Evolutionary conservation across 1,284 basidiomycete species (phyloP).

Genomic region (Leccinum griseonigrum): DNA sequence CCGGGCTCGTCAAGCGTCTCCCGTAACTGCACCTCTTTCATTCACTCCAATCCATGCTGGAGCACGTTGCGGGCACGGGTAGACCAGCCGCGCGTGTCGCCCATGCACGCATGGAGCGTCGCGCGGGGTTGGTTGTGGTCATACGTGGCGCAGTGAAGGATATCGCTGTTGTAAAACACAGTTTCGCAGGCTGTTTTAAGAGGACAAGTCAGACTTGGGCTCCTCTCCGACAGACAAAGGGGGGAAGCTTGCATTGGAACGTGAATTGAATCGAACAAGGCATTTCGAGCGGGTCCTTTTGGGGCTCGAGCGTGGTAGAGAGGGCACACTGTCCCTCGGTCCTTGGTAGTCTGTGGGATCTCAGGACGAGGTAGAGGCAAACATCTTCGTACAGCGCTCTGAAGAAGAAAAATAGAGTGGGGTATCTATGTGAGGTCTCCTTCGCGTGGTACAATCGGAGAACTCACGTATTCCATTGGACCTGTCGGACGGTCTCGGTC

Average conservation of each 20-base stretch:
- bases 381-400: slow-evolving; percentile 74
- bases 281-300: slow-evolving; percentile 62
- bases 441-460: not conserved
- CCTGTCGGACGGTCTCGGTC: not conserved
- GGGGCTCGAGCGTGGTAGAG: slow-evolving; percentile 55
- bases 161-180: slow-evolving; percentile 82
- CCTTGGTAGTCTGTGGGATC: slow-evolving; percentile 61
- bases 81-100: slow-evolving; percentile 60
- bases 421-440: not conserved
- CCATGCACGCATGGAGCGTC: slow-evolving; percentile 76
- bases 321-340: slow-evolving; percentile 58
- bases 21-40: slow-evolving; percentile 58
- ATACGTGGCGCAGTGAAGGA: slow-evolving; percentile 75
- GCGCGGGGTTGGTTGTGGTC: slow-evolving; percentile 51
- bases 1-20: slow-evolving; percentile 46
- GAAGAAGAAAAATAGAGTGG: not conserved
- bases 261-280: slow-evolving; percentile 61
- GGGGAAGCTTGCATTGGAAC: slow-evolving; percentile 49
- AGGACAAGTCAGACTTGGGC: not conserved
- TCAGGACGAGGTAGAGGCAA: slow-evolving; percentile 75
- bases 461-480: slow-evolving; percentile 1
- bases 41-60: slow-evolving; percentile 79
- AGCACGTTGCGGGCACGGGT: slow-evolving; percentile 72
- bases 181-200: slow-evolving; percentile 59
- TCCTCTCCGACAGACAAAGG: not conserved